Percentiles rank a stretch among this genome's conserved stretches.
phyloP scores from a whole-genome alignment of 2,329 filamentous ascomycete genomes.

The Neofusicoccum parvum region DNA sequence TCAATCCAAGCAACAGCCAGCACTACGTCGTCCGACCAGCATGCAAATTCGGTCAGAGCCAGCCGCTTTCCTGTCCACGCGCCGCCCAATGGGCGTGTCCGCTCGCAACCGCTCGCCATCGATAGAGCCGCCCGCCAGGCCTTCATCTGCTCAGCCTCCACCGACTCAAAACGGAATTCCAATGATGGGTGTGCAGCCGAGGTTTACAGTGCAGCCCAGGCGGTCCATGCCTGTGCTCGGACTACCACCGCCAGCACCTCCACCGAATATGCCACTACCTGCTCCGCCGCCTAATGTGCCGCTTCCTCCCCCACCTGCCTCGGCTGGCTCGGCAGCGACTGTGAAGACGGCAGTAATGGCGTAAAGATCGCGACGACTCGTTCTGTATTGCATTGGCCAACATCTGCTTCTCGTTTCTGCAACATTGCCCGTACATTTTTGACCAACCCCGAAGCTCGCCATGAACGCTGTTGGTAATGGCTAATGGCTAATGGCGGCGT shows the following conservation, averaged over 20 bases:
- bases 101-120: slow-evolving; percentile 1
- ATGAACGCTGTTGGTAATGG: slow-evolving; percentile 8
- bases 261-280: slow-evolving; percentile 50
- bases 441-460: slow-evolving; percentile 1
- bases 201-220: slow-evolving; percentile 6
- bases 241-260: slow-evolving; percentile 49
- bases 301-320: slow-evolving; percentile 5
- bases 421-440: background rate
- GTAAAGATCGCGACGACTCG: background rate
- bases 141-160: slow-evolving; percentile 8
- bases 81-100: slow-evolving; percentile 29
- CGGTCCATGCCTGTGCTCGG: slow-evolving; percentile 42
- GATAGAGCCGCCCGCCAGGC: background rate
- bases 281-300: slow-evolving; percentile 30
- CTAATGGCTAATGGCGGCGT: slow-evolving; percentile 17
- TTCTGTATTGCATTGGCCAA: background rate
- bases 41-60: slow-evolving; percentile 47
- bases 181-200: slow-evolving; percentile 19
- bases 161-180: background rate
- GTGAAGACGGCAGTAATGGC: slow-evolving; percentile 12
- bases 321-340: slow-evolving; percentile 1
- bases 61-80: slow-evolving; percentile 46
- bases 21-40: slow-evolving; percentile 45
- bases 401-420: background rate
- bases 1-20: slow-evolving; percentile 23